Conservation (phyloP, 257 asterid species). For the Solanum lignicaule region DNA sequence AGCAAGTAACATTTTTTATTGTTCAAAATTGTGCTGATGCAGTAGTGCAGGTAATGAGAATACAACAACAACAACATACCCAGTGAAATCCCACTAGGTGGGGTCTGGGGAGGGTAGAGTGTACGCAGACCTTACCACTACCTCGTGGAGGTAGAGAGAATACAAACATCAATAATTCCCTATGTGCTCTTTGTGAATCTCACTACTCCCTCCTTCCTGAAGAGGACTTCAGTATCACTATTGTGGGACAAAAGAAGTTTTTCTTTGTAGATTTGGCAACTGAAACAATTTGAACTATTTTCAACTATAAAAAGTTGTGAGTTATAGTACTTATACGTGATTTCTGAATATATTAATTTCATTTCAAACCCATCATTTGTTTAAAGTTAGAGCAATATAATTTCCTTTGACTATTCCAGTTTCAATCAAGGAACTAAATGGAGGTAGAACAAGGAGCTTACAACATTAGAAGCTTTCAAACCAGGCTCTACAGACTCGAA, state of each 20-base stretch:
- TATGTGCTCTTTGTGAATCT: not conserved
- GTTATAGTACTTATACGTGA: not conserved
- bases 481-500: conserved; percentile 91
- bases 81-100: too few species aligned
- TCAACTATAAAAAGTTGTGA: not conserved
- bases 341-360: not conserved
- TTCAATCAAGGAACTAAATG: not conserved
- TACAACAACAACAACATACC: too few species aligned
- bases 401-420: not conserved
- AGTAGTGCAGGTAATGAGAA: not conserved
- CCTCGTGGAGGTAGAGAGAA: not conserved
- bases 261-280: not conserved
- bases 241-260: not conserved
- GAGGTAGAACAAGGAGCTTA: conserved; percentile 22
- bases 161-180: not conserved
- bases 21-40: not conserved
- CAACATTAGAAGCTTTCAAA: conserved; percentile 59
- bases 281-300: not conserved
- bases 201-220: not conserved
- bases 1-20: not conserved
- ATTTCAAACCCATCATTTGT: not conserved
- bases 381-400: not conserved
- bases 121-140: too few species aligned
- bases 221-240: not conserved
- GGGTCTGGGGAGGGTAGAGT: too few species aligned